Evolutionary conservation across 495 filamentous ascomycete species (phyloP), one percentile per base, ranked within the genome.

Genomic region (Bathelium albidoporum): DNA sequence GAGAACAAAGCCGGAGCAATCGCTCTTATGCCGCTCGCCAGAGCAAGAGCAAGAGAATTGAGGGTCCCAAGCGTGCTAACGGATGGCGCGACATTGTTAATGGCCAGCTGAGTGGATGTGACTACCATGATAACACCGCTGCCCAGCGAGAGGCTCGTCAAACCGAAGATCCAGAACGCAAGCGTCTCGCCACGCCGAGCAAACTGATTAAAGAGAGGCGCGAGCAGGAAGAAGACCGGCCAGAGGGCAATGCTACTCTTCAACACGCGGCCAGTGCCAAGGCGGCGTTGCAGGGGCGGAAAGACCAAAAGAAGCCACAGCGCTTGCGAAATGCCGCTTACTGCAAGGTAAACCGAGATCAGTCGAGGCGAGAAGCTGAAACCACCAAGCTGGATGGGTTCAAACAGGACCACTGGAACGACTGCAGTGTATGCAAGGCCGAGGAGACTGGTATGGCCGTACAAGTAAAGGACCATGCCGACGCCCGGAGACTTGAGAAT

Each of bases 121-220:
- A 88, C 89, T 2, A 80, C 78, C 85, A 90, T 89, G 45, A 79
- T 81, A 0, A 89, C 81, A 18, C 85, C 85, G 22, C 79, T 78
- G 0, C 83, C 83, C 1, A 82, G 20, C 0, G 75, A 71, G 31
- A 82, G 63, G 9, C 73, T 12, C 0, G 68, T 29, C 1, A 79
- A 78, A 0, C 73, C 70, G 0, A 80, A 41, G n/a, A 82, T 65
- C 85, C 85, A 89, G 66, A 90, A 89, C 0, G 69, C 59, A 0
- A 68, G 72, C 0, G 72, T 70, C 31, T 70, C 67, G 5, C 69
- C 77, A 0, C 70, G 39, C 1, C 80, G 76, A n/a, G 84, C 68
- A 0, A 88, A 73, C 22, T 78, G 4, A 68, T 82, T 87, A 41
- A 79, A 70, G 0, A 82, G 41, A 0, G 86, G 83, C 59, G 73